Base-by-base conservation (phyloP, 768 basidiomycete species). In the Serendipita sp. region DNA sequence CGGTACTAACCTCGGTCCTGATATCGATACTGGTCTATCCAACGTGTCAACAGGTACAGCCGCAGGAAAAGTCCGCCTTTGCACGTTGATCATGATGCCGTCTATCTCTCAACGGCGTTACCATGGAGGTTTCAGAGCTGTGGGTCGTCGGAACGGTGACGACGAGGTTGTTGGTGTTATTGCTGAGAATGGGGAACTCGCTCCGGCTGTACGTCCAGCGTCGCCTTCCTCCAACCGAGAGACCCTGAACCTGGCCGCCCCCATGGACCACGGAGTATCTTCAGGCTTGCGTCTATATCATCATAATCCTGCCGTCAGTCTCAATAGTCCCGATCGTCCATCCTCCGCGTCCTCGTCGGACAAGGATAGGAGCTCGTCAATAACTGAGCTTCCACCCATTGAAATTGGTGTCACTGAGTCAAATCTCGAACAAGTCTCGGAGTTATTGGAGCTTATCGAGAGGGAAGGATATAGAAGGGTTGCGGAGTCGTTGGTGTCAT, bases 341-440 rank as follows among this genome's bases (percentile, higher is more conserved):
- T 13, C 41, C 41, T 41, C 41, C 41, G 41, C 41, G 13, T 41
- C 41, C 41, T 41, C 41, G 1, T 41, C 41, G 41, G 41, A 41
- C 41, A 41, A 41, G 41, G 41, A 41, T 41, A 41, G 41, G 41
- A 41, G 41, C 41, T 41, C 13, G 41, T 41, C 41, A 7, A 41
- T 41, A 41, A 7, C 41, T 7, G 41, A 41, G 41, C 41, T 41
- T 41, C 41, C 41, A 7, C 41, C 41, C 41, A 28, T 60, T 23
- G 56, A 28, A 30, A 60, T 60, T 28, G 56, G 56, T 4, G 56
- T 60, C 28, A 8, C 34, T 10, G 34, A 28, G n/a, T 8, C 10
- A n/a, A 60, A 60, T 38, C 56, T 60, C 56, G 56, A 60, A 4
- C 28, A 60, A 30, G 56, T 0, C 56, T 60, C 56, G 56, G 56